Conservation (phyloP, 176 grass and related monocot species). For the Oryza glaberrima region DNA sequence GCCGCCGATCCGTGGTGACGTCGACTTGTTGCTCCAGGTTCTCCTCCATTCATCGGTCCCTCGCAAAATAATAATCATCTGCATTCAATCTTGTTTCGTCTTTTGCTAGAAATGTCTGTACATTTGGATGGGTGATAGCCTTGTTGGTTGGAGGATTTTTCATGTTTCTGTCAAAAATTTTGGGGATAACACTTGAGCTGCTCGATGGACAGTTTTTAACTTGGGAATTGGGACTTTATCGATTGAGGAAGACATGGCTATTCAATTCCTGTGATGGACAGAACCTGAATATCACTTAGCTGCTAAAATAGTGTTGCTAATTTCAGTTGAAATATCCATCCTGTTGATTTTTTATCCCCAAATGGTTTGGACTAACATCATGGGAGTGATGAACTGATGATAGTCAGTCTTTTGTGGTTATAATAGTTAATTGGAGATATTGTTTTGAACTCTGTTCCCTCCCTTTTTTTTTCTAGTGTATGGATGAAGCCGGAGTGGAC, state of each 20-base stretch:
- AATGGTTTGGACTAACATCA: not conserved
- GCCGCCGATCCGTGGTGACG: conserved; percentile 72
- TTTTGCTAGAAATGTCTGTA: not conserved
- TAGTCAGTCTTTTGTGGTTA: not conserved
- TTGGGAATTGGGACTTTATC: not conserved
- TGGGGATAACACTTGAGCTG: not conserved
- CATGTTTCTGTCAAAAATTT: not conserved
- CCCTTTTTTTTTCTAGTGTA: conserved; percentile 51
- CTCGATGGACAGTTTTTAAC: not conserved
- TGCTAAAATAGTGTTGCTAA: no score
- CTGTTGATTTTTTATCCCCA: not conserved
- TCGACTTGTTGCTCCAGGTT: conserved; percentile 83
- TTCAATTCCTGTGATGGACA: no score
- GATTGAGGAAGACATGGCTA: not conserved
- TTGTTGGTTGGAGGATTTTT: not conserved
- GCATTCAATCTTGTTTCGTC: not conserved
- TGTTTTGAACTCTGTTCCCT: not conserved
- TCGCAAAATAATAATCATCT: not conserved
- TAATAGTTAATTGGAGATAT: not conserved
- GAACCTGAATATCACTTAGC: no score
- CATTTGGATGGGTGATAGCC: not conserved
- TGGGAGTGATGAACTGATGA: not conserved
- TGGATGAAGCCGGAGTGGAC: conserved; percentile 83
- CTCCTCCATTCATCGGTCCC: not conserved
- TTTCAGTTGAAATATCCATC: not conserved